phyloP scores from a whole-genome alignment of 116 monocot genomes.

The Thalassia testudinum region DNA sequence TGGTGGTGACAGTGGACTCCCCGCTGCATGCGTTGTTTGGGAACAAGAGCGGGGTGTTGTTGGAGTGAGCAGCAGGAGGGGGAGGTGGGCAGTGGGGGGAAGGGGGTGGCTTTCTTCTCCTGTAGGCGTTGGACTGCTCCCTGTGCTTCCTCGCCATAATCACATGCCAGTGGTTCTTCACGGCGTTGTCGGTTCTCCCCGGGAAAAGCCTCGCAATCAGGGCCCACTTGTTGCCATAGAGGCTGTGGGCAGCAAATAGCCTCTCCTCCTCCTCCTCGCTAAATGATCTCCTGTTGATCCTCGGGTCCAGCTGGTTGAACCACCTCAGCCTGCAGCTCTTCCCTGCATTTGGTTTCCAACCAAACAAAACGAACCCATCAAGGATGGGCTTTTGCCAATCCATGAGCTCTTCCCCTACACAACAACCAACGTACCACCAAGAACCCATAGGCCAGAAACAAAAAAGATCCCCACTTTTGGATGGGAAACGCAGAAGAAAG shows the following conservation, averaged over 20 bases:
- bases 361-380: not conserved
- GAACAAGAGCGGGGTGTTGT: not conserved
- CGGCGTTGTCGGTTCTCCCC: conserved; percentile 67
- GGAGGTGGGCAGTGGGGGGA: not conserved
- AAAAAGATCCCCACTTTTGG: not conserved
- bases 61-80: not conserved
- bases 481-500: not conserved
- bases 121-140: conserved; percentile 28
- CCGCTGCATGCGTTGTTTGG: conserved; percentile 26
- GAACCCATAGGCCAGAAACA: too few species aligned
- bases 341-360: conserved; percentile 14
- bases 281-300: conserved; percentile 64
- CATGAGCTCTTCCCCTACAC: too few species aligned
- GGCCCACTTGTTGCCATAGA: conserved; percentile 70
- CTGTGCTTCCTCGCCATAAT: conserved; percentile 61
- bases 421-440: too few species aligned
- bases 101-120: conserved; percentile 20
- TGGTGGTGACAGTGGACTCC: conserved; percentile 39
- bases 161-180: conserved; percentile 80
- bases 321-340: conserved; percentile 75
- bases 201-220: conserved; percentile 57
- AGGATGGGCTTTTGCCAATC: not conserved
- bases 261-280: conserved; percentile 56
- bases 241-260: conserved; percentile 42
- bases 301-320: conserved; percentile 82